phyloP scores from a whole-genome alignment of 257 asterid species.

The Linaria vulgaris region DNA sequence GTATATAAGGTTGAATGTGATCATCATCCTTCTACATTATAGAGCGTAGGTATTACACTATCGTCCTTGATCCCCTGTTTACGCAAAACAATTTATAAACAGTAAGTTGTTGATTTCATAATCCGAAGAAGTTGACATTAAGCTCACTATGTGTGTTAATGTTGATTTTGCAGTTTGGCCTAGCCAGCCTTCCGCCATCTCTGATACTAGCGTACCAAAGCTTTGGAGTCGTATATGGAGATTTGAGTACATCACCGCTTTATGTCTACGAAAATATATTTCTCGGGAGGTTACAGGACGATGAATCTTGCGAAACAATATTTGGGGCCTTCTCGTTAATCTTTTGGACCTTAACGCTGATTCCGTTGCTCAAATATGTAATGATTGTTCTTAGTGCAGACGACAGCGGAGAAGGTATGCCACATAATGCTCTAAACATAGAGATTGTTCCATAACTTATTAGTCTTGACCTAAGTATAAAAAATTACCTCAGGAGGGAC shows the following conservation, averaged over 20 bases:
- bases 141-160: slow-evolving; percentile 19
- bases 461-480: slow-evolving; percentile 30
- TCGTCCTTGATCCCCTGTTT: no score
- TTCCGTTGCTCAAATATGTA: slow-evolving; percentile 85
- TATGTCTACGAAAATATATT: slow-evolving; percentile 79
- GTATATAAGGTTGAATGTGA: no score
- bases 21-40: no score
- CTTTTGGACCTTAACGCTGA: slow-evolving; percentile 91
- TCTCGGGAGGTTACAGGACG: slow-evolving; percentile 54
- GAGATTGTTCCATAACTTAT: slow-evolving; percentile 10
- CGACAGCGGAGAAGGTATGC: slow-evolving; percentile 93
- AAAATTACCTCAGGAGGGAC: slow-evolving; percentile 72
- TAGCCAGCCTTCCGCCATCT: slow-evolving; percentile 46
- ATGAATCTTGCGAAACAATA: slow-evolving; percentile 59
- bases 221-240: slow-evolving; percentile 95
- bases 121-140: background rate
- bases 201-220: slow-evolving; percentile 86
- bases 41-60: no score
- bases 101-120: no score
- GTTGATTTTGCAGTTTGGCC: slow-evolving; percentile 55
- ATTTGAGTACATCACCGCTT: slow-evolving; percentile 91
- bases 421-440: slow-evolving; percentile 4
- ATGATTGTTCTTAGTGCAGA: slow-evolving; percentile 67
- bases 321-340: slow-evolving; percentile 88
- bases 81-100: background rate